Conservation (phyloP, 192 early-diverging fungal genomes). For the Rhizoclosmatium globosum region DNA sequence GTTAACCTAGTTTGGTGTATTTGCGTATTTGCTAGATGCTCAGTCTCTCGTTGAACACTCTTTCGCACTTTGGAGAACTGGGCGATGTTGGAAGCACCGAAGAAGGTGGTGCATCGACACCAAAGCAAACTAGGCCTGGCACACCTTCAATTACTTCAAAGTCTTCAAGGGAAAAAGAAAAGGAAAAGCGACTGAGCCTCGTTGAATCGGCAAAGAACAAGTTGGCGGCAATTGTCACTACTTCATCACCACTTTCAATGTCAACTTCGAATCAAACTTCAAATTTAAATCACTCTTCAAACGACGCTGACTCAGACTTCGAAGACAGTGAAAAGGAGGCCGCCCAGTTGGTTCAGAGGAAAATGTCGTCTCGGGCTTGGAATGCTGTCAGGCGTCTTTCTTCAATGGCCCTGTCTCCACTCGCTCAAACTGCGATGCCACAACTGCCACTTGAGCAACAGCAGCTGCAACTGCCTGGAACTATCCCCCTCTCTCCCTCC, state of each 20-base stretch:
- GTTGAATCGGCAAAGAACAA: neutral
- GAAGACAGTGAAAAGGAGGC: no score
- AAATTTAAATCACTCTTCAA: no score
- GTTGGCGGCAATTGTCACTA: no score
- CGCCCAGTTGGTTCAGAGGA: no score
- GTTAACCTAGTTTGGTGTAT: neutral
- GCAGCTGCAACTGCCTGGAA: neutral
- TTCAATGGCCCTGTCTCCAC: conserved; percentile 24
- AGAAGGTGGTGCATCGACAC: neutral
- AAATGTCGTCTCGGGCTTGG: conserved; percentile 11
- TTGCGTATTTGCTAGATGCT: neutral
- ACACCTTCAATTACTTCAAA: neutral
- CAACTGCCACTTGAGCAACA: neutral
- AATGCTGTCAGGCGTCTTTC: conserved; percentile 28
- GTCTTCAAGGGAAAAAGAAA: no score
- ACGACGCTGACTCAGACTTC: no score
- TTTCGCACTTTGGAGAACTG: neutral
- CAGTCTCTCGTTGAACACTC: conserved; percentile 13
- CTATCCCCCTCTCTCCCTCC: neutral
- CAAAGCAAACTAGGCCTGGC: neutral
- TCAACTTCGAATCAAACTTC: no score
- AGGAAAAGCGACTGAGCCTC: neutral
- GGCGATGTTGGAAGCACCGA: neutral
- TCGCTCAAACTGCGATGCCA: neutral
- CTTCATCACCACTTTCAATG: no score